Percentiles rank a stretch among this genome's conserved stretches.
Evolutionary conservation across 768 basidiomycete species (phyloP).

Genomic region (Suillus discolor): DNA sequence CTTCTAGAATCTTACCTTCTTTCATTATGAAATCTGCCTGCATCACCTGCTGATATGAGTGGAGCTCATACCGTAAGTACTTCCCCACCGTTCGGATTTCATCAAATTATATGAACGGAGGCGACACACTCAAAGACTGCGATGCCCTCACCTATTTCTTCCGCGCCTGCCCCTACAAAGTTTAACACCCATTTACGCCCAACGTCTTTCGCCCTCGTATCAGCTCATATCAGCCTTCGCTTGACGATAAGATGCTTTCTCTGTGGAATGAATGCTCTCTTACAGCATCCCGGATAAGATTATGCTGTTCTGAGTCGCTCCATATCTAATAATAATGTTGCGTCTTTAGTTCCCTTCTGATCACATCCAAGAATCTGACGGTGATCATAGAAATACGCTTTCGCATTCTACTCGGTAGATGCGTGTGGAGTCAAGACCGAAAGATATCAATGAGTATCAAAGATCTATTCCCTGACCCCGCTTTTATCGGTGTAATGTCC

Average conservation of each 20-base stretch:
- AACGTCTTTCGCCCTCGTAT: background rate
- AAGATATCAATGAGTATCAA: background rate
- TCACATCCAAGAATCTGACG: background rate
- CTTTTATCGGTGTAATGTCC: background rate
- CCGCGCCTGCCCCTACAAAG: conserved; percentile 4
- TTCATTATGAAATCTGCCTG: conserved; percentile 16
- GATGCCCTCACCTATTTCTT: conserved; percentile 5
- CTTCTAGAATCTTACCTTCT: background rate
- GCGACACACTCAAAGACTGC: conserved; percentile 7
- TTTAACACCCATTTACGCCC: conserved; percentile 4
- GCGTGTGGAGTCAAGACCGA: background rate
- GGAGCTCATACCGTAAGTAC: conserved; percentile 12
- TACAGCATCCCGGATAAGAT: background rate
- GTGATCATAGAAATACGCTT: background rate
- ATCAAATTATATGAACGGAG: conserved; percentile 12
- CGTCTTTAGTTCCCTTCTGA: background rate
- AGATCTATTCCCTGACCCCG: background rate
- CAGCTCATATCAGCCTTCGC: background rate
- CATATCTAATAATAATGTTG: background rate
- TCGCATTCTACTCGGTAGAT: background rate
- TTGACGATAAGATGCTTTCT: conserved; percentile 2
- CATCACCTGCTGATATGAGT: conserved; percentile 27
- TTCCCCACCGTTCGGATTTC: conserved; percentile 12
- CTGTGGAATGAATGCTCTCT: background rate
- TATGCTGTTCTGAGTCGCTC: background rate